Conservation (phyloP, 2,329 filamentous ascomycete genomes). For the Aureobasidium melanogenum region DNA sequence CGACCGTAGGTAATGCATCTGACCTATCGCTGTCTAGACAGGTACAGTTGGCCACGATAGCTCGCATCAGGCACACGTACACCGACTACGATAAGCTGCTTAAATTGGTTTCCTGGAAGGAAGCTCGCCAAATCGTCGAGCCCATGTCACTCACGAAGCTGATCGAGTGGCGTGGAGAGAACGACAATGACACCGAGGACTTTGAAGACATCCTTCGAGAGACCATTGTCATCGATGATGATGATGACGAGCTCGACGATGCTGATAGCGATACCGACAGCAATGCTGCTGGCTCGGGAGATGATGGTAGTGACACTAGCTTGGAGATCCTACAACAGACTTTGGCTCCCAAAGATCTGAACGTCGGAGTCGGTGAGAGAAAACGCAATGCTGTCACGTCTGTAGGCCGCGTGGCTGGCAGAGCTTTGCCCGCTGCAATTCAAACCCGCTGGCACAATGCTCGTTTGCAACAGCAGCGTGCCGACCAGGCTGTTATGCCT, state of each 20-base stretch:
- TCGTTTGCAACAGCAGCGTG: neutral
- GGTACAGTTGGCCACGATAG: constrained; percentile 53
- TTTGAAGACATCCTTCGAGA: constrained; percentile 56
- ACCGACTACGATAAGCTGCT: constrained; percentile 55
- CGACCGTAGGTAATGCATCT: constrained; percentile 49
- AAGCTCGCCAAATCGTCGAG: constrained; percentile 48
- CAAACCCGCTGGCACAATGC: constrained; percentile 7
- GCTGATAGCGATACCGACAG: constrained; percentile 7
- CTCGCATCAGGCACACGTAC: constrained; percentile 53
- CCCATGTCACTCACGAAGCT: constrained; percentile 47
- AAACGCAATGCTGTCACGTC: neutral
- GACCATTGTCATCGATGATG: constrained; percentile 55
- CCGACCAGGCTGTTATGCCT: neutral
- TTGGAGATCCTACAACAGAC: constrained; percentile 7
- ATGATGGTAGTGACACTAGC: constrained; percentile 10
- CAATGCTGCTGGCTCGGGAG: neutral
- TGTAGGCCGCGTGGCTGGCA: neutral
- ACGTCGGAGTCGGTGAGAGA: constrained; percentile 1
- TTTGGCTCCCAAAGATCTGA: constrained; percentile 7
- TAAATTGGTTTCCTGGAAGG: constrained; percentile 41
- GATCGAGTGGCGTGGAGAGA: constrained; percentile 54
- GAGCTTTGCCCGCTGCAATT: constrained; percentile 1
- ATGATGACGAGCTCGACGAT: constrained; percentile 32
- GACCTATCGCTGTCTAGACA: constrained; percentile 47
- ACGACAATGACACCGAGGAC: constrained; percentile 42